These are phyloP conservation scores for Diaporthe vexans DNA, from an alignment of 2,329 filamentous ascomycete genomes.

Conservation along the genomic window DNA sequence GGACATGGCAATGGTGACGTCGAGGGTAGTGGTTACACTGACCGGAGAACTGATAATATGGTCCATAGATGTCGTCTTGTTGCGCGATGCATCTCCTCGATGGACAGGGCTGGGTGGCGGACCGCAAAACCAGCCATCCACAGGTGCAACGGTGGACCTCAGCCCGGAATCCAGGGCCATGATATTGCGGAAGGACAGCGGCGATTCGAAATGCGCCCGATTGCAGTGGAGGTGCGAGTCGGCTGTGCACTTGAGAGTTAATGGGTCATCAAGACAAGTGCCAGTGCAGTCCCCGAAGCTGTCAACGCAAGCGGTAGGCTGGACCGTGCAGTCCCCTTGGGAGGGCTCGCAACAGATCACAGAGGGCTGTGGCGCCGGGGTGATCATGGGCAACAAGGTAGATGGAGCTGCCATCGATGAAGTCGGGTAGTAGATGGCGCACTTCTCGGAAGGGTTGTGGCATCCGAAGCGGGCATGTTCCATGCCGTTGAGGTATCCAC, in stretches of 20 bases:
- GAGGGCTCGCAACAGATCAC: slow-evolving; percentile 25
- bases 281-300: slow-evolving; percentile 23
- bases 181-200: neutral
- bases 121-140: slow-evolving; percentile 32
- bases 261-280: slow-evolving; percentile 18
- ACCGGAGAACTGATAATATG: neutral
- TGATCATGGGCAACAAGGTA: neutral
- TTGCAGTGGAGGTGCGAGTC: slow-evolving; percentile 1
- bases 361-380: slow-evolving; percentile 8
- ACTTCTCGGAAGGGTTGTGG: neutral
- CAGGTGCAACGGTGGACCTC: slow-evolving; percentile 1
- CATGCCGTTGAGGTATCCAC: slow-evolving; percentile 32
- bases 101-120: neutral
- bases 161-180: neutral
- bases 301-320: slow-evolving; percentile 36
- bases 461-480: neutral
- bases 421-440: slow-evolving; percentile 36
- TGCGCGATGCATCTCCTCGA: neutral
- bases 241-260: slow-evolving; percentile 35
- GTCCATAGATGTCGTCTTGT: neutral
- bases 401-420: neutral
- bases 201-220: slow-evolving; percentile 26
- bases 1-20: neutral
- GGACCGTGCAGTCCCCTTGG: neutral
- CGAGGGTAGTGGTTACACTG: neutral